Evolutionary conservation across 2,329 filamentous ascomycete genomes (phyloP), one percentile per base, ranked within the genome.

Genomic region (Ascochyta koolunga): DNA sequence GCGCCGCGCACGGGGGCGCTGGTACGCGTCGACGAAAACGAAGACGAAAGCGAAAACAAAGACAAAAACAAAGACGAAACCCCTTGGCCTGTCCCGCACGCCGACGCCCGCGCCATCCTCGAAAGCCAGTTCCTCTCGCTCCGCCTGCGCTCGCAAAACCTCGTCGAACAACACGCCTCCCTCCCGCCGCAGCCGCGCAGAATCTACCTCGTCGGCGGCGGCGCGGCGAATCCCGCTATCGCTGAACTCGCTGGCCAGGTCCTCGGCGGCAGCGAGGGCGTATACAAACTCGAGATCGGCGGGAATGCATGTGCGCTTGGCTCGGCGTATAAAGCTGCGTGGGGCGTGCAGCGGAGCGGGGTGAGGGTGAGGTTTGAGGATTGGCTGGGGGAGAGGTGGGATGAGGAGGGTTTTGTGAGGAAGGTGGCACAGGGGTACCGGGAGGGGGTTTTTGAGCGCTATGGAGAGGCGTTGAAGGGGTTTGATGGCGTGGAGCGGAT

Each of bases 101-200:
- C 83, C n/a, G 93, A 98, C 72, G 89, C 92, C 0, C 87, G 95
- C 54, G 81, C 86, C 45, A 98, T 98, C 67, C 84, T 98, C 56
- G 95, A 99, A 79, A 95, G 90, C n/a, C 95, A 99, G 74, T 87
- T 96, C 43, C 86, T 99, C 8, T 96, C 90, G 6, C 88, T 97
- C 74, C 89, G 93, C 2, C 85, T 98, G 22, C 90, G 95, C 36
- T 92, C 90, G 15, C 86, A 87, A 52, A 86, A 84, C 27, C 86
- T 97, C 7, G 91, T 96, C 3, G 52, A 64, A 7, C 82, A 63
- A 76, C 76, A 64, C 82, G 77, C 75, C 67, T 71, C 72, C 0
- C 79, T 96, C 0, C 93, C 93, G 0, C 82, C 92, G 0, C 93
- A 98, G 74, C 93, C 93, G 3, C 86, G 91, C 46, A 83, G 93